These are phyloP conservation scores for Trichoderma lentiforme DNA, from an alignment of 2,329 filamentous ascomycete species.

Conservation along the genomic window DNA sequence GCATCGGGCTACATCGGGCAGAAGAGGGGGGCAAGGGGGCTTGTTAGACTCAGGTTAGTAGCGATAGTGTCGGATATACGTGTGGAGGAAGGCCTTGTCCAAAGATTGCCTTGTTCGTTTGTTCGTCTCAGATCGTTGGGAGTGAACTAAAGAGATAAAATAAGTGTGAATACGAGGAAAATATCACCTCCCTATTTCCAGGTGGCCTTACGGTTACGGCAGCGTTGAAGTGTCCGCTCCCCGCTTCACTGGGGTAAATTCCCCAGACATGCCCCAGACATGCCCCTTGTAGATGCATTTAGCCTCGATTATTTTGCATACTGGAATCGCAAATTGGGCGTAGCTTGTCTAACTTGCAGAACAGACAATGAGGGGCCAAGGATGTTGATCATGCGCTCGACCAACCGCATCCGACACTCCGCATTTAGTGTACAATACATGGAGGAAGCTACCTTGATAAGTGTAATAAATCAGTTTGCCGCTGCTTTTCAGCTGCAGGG, in stretches of 20 bases:
- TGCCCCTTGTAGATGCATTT: neutral
- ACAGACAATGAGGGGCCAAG: neutral
- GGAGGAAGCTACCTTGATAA: neutral
- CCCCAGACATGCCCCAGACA: neutral
- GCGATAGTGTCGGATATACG: neutral
- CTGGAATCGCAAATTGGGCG: neutral
- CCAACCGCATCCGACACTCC: neutral
- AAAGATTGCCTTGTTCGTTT: neutral
- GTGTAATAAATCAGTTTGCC: neutral
- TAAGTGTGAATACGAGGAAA: neutral
- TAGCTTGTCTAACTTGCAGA: neutral
- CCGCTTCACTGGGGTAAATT: neutral
- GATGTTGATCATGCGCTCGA: neutral
- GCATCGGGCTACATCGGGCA: neutral
- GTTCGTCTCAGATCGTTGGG: too few relatives aligned
- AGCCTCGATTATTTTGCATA: neutral
- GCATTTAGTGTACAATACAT: neutral
- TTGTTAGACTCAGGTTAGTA: neutral
- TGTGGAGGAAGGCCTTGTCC: neutral
- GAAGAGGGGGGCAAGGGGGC: neutral
- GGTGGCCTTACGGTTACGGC: neutral
- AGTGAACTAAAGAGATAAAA: neutral
- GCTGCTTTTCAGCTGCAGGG: neutral
- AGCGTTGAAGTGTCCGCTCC: neutral
- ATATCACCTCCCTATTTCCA: neutral